A percentile compares a stretch with the other conserved stretches of the same genome.
Conservation (phyloP, 202 grass and related monocot genomes). For the Carex arenaria region DNA sequence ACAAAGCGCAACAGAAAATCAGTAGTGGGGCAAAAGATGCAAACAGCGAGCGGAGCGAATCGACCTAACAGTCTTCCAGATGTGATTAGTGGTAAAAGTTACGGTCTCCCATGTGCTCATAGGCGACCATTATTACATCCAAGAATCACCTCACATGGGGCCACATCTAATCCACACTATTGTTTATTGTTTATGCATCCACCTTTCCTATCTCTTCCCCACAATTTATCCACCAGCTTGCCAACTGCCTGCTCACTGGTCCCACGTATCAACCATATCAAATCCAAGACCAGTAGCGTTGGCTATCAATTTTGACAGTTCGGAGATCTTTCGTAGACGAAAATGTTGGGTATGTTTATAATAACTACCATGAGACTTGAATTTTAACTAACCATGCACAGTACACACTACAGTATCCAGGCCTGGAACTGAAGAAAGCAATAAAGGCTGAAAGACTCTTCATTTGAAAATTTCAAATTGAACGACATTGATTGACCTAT, state of each 20-base stretch:
- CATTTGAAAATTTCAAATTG: slow-evolving; percentile 27
- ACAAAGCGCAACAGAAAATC: neutral
- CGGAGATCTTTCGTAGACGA: neutral
- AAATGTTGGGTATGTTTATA: neutral
- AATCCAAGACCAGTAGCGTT: too few relatives aligned
- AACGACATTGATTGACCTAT: slow-evolving; percentile 20
- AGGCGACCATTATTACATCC: slow-evolving; percentile 48
- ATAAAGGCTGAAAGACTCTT: slow-evolving; percentile 11
- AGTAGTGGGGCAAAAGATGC: neutral
- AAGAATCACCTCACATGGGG: slow-evolving; percentile 83
- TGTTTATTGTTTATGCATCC: neutral
- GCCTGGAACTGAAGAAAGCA: slow-evolving; percentile 2
- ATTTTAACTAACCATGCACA: slow-evolving; percentile 18
- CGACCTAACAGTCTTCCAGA: slow-evolving; percentile 21
- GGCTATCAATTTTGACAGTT: neutral
- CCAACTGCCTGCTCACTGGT: neutral
- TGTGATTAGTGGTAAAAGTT: slow-evolving; percentile 27
- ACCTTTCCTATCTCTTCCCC: neutral
- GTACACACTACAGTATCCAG: neutral
- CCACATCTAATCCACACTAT: slow-evolving; percentile 22
- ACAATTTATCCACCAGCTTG: neutral
- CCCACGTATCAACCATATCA: neutral
- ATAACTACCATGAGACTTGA: neutral
- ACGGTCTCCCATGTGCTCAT: slow-evolving; percentile 59
- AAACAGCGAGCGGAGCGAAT: slow-evolving; percentile 19